phyloP scores from a whole-genome alignment of 495 filamentous ascomycete species.

The Bacidia rubella region DNA sequence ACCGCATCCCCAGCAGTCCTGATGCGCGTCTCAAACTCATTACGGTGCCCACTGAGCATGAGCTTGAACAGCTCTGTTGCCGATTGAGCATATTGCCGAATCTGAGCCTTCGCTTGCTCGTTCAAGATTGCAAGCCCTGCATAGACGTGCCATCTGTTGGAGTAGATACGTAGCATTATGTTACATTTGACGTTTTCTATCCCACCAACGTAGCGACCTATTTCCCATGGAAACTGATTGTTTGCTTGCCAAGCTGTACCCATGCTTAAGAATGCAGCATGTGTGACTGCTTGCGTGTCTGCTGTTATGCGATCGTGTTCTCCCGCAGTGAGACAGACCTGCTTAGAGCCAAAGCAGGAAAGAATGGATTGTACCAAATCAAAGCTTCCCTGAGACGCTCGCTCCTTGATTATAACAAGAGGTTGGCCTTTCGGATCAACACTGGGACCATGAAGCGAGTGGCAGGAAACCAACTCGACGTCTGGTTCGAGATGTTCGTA shows the following conservation, averaged over 20 bases:
- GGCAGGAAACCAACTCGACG: conserved; percentile 89
- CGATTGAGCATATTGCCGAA: conserved; percentile 79
- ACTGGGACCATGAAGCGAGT: conserved; percentile 88
- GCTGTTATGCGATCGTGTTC: conserved; percentile 94
- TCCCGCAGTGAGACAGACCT: conserved; percentile 72
- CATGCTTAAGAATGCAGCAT: conserved; percentile 95
- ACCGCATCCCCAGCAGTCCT: conserved; percentile 67
- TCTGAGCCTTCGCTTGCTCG: conserved; percentile 79
- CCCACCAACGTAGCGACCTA: conserved; percentile 79
- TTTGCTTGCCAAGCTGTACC: conserved; percentile 92
- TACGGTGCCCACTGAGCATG: conserved; percentile 71
- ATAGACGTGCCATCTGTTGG: conserved; percentile 98
- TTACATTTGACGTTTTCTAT: conserved; percentile 99
- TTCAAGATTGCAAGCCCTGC: conserved; percentile 95
- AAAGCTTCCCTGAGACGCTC: conserved; percentile 64
- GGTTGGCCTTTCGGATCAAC: conserved; percentile 81
- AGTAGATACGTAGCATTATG: conserved; percentile 89
- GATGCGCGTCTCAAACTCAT: conserved; percentile 70
- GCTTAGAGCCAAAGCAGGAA: conserved; percentile 64
- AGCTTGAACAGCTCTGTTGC: conserved; percentile 94
- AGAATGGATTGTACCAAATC: conserved; percentile 67
- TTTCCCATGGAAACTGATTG: conserved; percentile 90
- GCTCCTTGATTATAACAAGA: conserved; percentile 81
- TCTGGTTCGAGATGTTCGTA: conserved; percentile 76
- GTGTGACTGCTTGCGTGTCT: conserved; percentile 94